Evolutionary conservation across 2,329 filamentous ascomycete genomes (phyloP).

Genomic region (Sphaceloma murrayae): DNA sequence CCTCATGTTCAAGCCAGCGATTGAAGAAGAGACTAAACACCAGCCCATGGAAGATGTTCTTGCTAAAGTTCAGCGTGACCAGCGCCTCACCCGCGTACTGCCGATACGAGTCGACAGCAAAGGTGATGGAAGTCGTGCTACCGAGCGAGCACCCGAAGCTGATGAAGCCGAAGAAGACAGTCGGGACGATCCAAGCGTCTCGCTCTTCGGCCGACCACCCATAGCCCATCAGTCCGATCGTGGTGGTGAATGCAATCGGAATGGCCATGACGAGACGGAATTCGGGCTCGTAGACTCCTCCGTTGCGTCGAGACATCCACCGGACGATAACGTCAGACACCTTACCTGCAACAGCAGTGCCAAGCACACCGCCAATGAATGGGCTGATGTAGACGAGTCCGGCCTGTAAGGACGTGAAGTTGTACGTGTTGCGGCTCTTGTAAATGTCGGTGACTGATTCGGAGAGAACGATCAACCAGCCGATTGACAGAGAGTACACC

Average conservation of each 20-base stretch:
- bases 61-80: slow-evolving; percentile 88
- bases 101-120: slow-evolving; percentile 85
- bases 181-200: slow-evolving; percentile 83
- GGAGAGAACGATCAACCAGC: slow-evolving; percentile 91
- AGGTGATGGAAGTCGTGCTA: slow-evolving; percentile 85
- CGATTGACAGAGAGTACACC: slow-evolving; percentile 78
- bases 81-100: slow-evolving; percentile 90
- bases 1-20: slow-evolving; percentile 66
- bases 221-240: slow-evolving; percentile 84
- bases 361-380: slow-evolving; percentile 77
- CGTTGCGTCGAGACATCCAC: slow-evolving; percentile 72
- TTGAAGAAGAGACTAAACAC: slow-evolving; percentile 85
- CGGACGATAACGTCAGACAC: slow-evolving; percentile 78
- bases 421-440: slow-evolving; percentile 57
- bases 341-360: slow-evolving; percentile 84
- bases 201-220: slow-evolving; percentile 77
- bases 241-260: slow-evolving; percentile 68
- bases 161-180: slow-evolving; percentile 82
- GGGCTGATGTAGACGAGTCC: slow-evolving; percentile 85
- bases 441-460: slow-evolving; percentile 79
- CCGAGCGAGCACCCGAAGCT: slow-evolving; percentile 88
- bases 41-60: slow-evolving; percentile 86
- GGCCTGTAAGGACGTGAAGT: slow-evolving; percentile 70
- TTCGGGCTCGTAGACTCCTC: slow-evolving; percentile 91
- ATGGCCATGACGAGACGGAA: slow-evolving; percentile 82